These are phyloP conservation scores for Lathyrus aphaca DNA, from an alignment of 306 rosid genomes.

Conservation along the genomic window DNA sequence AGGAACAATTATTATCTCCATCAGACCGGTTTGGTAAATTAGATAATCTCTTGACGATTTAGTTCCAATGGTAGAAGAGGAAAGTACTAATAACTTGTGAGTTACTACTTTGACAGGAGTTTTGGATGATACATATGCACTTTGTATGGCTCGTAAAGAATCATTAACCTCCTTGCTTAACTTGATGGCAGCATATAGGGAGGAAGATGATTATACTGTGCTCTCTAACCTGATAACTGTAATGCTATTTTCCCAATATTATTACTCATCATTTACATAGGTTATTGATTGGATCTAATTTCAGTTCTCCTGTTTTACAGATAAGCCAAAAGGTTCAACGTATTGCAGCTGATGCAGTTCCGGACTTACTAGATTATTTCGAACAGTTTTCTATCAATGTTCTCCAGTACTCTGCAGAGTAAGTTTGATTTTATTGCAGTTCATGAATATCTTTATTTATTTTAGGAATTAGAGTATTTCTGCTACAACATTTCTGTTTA, in stretches of 20 bases:
- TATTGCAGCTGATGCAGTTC: conserved; percentile 82
- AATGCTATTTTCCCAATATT: conserved; percentile 44
- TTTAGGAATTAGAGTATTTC: conserved; percentile 23
- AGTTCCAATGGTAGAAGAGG: conserved; percentile 18
- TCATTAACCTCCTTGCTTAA: conserved; percentile 70
- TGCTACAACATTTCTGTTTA: conserved; percentile 27
- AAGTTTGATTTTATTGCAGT: conserved; percentile 43
- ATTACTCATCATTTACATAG: conserved; percentile 9
- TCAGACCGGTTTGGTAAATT: conserved; percentile 83
- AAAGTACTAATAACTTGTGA: conserved; percentile 26
- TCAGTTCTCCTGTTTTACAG: conserved; percentile 49
- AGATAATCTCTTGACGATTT: conserved; percentile 19
- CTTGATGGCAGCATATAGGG: conserved; percentile 80
- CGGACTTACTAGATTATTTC: conserved; percentile 56
- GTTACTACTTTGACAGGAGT: conserved; percentile 62
- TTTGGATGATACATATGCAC: conserved; percentile 86
- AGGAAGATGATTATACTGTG: conserved; percentile 84
- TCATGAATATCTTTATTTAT: background rate
- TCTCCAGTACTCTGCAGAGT: conserved; percentile 82
- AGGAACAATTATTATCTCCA: conserved; percentile 66
- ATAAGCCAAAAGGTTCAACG: conserved; percentile 55
- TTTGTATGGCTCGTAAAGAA: conserved; percentile 77
- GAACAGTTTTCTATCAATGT: conserved; percentile 63
- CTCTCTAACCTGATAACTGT: conserved; percentile 78
- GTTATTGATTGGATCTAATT: conserved; percentile 41